phyloP scores from a whole-genome alignment of 768 basidiomycete genomes.

The Nidularia sp. region DNA sequence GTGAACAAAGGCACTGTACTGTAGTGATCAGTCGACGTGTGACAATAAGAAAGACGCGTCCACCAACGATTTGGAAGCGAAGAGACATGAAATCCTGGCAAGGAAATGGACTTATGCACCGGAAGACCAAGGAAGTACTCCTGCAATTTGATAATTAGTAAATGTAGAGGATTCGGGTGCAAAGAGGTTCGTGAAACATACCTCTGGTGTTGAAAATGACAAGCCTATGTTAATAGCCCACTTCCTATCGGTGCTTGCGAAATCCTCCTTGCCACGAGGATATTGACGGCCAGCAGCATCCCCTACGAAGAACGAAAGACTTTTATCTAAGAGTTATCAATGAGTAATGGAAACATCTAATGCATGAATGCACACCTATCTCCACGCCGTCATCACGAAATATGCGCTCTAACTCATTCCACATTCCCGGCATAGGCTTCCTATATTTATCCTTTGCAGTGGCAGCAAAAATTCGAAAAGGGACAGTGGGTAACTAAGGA shows the following conservation, averaged over 20 bases:
- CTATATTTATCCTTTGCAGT: conserved; percentile 69
- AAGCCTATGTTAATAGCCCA: conserved; percentile 77
- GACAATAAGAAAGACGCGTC: background rate
- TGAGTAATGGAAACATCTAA: background rate
- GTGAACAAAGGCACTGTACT: conserved; percentile 43
- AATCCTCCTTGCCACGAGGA: conserved; percentile 48
- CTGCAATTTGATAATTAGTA: conserved; percentile 26
- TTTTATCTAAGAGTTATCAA: conserved; percentile 45
- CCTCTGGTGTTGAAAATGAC: conserved; percentile 83
- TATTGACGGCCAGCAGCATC: conserved; percentile 81
- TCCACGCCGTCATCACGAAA: conserved; percentile 51
- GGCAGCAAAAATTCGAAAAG: conserved; percentile 79
- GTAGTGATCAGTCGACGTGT: background rate
- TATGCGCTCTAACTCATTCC: conserved; percentile 63
- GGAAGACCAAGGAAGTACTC: conserved; percentile 71
- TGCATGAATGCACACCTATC: conserved; percentile 49
- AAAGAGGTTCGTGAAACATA: conserved; percentile 17
- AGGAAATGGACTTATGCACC: conserved; percentile 34
- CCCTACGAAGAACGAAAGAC: conserved; percentile 74
- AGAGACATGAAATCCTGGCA: conserved; percentile 70
- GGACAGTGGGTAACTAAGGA: conserved; percentile 16
- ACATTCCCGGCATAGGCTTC: conserved; percentile 90
- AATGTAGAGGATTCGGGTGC: background rate
- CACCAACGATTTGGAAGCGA: conserved; percentile 32
- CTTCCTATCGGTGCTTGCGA: conserved; percentile 80